Evolutionary conservation across 2,329 filamentous ascomycete species (phyloP).

Genomic region (Apiospora arundinis): DNA sequence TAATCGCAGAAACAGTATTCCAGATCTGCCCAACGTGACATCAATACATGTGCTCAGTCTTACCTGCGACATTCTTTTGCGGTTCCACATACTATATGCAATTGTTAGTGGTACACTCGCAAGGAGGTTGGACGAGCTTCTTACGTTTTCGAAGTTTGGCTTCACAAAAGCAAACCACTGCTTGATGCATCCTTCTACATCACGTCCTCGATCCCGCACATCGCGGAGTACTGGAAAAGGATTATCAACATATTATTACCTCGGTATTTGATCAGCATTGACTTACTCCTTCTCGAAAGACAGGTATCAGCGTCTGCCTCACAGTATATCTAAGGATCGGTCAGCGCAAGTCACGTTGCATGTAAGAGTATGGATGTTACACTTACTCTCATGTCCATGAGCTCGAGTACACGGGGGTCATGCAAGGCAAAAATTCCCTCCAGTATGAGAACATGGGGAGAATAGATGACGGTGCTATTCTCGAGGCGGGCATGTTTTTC

Average conservation of each 20-base stretch:
- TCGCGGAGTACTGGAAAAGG: constrained; percentile 71
- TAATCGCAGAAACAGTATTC: neutral
- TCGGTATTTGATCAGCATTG: neutral
- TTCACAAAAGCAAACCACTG: constrained; percentile 98
- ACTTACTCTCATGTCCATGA: constrained; percentile 85
- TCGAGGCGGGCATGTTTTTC: constrained; percentile 80
- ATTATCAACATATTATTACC: neutral
- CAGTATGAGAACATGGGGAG: constrained; percentile 91
- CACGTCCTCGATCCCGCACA: constrained; percentile 85
- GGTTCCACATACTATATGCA: constrained; percentile 78
- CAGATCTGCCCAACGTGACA: neutral
- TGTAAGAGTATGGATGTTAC: neutral
- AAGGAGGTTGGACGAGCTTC: constrained; percentile 8
- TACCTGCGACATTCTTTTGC: constrained; percentile 83
- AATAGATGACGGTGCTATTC: constrained; percentile 86
- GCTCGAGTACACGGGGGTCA: constrained; percentile 81
- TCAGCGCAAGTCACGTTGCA: constrained; percentile 23
- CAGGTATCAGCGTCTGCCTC: constrained; percentile 96
- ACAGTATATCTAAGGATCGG: constrained; percentile 77
- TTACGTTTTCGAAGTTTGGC: constrained; percentile 85
- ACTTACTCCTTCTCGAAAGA: constrained; percentile 79
- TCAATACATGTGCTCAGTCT: constrained; percentile 31
- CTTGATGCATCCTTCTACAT: constrained; percentile 95
- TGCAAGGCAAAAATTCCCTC: constrained; percentile 97
- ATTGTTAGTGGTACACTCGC: neutral